phyloP scores from a whole-genome alignment of 345 rosid species.

The Crucihimalaya himalaica region DNA sequence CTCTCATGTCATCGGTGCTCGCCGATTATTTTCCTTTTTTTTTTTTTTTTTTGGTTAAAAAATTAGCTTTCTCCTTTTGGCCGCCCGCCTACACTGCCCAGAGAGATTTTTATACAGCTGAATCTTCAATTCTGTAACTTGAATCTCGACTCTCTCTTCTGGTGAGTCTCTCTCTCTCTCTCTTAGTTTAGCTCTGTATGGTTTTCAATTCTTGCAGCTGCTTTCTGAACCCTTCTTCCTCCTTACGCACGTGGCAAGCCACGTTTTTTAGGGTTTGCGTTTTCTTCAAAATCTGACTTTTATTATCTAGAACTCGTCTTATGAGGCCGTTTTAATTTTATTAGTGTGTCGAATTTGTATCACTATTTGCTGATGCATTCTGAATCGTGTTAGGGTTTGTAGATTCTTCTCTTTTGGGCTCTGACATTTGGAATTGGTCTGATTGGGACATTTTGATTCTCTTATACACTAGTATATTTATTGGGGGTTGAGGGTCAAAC shows the following conservation, averaged over 20 bases:
- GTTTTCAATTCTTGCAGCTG: neutral
- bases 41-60: no score
- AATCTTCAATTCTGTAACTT: neutral
- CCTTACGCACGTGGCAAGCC: neutral
- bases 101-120: neutral
- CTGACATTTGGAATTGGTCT: conserved; percentile 20
- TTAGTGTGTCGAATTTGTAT: neutral
- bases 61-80: neutral
- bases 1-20: neutral
- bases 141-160: conserved; percentile 3
- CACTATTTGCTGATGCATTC: neutral
- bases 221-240: neutral
- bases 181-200: neutral
- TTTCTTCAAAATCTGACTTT: neutral
- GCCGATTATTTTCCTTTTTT: neutral
- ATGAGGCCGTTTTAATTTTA: neutral
- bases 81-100: neutral
- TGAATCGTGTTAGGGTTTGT: neutral
- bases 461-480: neutral
- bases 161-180: neutral
- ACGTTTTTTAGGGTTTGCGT: neutral
- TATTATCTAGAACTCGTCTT: neutral
- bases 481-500: neutral
- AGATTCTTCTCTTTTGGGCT: neutral
- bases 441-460: conserved; percentile 13